Base-by-base conservation (phyloP, 225 moss, liverwort and hornwort species). In the Neckera pumila region DNA sequence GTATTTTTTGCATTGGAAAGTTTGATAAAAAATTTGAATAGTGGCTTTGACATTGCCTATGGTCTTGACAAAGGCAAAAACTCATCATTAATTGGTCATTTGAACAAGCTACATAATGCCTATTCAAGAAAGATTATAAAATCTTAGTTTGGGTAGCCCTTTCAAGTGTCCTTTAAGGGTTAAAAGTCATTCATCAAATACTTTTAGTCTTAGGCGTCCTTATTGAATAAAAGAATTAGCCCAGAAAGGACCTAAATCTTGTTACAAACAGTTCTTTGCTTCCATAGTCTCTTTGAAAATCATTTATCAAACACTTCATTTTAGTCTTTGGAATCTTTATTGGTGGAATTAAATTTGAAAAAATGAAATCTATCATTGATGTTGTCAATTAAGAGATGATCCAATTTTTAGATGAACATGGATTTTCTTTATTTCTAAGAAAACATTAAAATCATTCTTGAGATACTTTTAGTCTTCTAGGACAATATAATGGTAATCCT, bases 381-480 rank as follows among this genome's bases (percentile, higher is more conserved):
- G 4, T 28, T 72, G 43, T 43, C 17, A 43, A 43, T 6, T 9
- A 45, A 73, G 30, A 38, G 18, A 30, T 47, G 12, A 49, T 74
- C 3, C 11, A 74, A 31, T 31, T 47, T 11, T 49, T 49, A 31
- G 2, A 49, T 17, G 4, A 7, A 49, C 2, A 28, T 6, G 2
- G 4, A 2, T 11, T 47, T 73, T 49, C 2, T 31, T 74, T 19
- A 1, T 47, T 31, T 31, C 30, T 18, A 47, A 0, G 31, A 10
- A 11, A 74, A 47, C 17, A 2, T 74, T 45, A 1, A 74, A 47
- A 11, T 47, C 31, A 74, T 47, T 47, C 4, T 4, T 31, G 28
- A 3, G 6, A 28, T 1, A 28, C 2, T 74, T 30, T 0, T 17
- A 27, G 6, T 18, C 12, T 1, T 73, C 6, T 0, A 3, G 0